Base-by-base conservation (phyloP, 148 eudicot species). In the Chenopodium formosanum region DNA sequence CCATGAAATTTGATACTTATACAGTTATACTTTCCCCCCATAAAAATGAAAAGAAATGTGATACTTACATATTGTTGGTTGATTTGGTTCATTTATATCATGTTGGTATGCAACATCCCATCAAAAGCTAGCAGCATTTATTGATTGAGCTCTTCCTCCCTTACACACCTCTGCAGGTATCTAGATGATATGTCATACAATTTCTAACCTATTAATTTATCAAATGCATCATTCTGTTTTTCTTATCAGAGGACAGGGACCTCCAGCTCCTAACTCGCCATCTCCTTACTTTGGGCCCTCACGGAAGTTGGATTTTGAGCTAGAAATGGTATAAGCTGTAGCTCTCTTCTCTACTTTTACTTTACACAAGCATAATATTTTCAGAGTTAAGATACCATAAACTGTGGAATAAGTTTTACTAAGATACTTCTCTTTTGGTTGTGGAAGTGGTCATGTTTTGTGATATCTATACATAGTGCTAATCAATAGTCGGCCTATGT, bases 231-330 rank as follows among this genome's bases (percentile, higher is more conserved):
- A 22, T 53, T n/a, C 64, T 82, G 85, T 75, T 75, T 81, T 82
- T 60, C 66, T 72, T 47, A n/a, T 52, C 87, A 96, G 99, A 88
- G 99, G 99, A 71, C 99, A 96, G 86, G 92, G 88, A 74, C 92
- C 86, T 85, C 99, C 99, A 50, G 32, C 83, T 83, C 91, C 86
- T 34, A 82, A 86, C 80, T 86, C 97, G 63, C 82, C 31, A 37
- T 50, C 87, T 19, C 99, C 99, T 19, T 94, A 91, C 88, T 96
- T 96, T 85, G 99, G 99, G 82, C 98, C 98, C 74, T 94, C 99
- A 20, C 76, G 82, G 46, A 96, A 92, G 85, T 86, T 96, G 88
- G 99, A 94, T 87, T 96, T 96, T 79, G 99, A 96, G 88, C 90
- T 94, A 81, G 99, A 96, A 91, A 96, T 96, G 99, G 98, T 94